phyloP scores from a whole-genome alignment of 495 filamentous ascomycete genomes.

The Aspergillus conjunctus region DNA sequence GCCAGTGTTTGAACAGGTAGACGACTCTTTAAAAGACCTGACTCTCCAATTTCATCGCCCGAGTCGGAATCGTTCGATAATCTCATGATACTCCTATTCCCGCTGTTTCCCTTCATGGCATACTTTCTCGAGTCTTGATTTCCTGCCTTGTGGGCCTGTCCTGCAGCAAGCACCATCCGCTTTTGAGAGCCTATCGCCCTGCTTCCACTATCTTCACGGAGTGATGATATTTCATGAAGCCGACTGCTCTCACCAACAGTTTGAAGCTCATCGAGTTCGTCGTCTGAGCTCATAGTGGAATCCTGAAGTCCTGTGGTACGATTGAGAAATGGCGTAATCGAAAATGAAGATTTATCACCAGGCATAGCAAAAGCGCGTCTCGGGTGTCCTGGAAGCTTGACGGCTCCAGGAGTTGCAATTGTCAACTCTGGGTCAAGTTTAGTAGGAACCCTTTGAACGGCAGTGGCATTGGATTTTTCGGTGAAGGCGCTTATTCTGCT shows the following conservation, averaged over 20 bases:
- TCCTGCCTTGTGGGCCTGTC: not conserved
- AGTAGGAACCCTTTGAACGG: conserved; percentile 42
- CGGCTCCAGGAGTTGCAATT: conserved; percentile 69
- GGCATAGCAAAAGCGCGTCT: conserved; percentile 56
- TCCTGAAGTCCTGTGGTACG: conserved; percentile 61
- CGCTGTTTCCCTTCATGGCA: not conserved
- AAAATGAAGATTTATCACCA: conserved; percentile 87
- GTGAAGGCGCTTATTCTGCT: conserved; percentile 20
- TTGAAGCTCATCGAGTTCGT: conserved; percentile 33
- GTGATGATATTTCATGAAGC: not conserved
- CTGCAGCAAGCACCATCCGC: not conserved
- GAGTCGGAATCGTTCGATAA: conserved; percentile 5
- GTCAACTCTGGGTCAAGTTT: conserved; percentile 53
- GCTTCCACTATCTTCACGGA: not conserved
- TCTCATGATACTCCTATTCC: conserved; percentile 8
- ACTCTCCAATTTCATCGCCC: conserved; percentile 7
- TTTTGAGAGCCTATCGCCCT: not conserved
- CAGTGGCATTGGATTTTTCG: conserved; percentile 23
- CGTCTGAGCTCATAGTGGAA: conserved; percentile 41
- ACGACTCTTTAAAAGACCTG: conserved; percentile 2
- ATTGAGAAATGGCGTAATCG: conserved; percentile 90
- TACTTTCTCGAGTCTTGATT: not conserved
- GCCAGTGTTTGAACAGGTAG: conserved; percentile 43
- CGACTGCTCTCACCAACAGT: not conserved
- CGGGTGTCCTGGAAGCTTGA: conserved; percentile 55